These are phyloP conservation scores for Bimuria novae-zelandiae DNA, from an alignment of 2,329 filamentous ascomycete genomes.

Conservation along the genomic window DNA sequence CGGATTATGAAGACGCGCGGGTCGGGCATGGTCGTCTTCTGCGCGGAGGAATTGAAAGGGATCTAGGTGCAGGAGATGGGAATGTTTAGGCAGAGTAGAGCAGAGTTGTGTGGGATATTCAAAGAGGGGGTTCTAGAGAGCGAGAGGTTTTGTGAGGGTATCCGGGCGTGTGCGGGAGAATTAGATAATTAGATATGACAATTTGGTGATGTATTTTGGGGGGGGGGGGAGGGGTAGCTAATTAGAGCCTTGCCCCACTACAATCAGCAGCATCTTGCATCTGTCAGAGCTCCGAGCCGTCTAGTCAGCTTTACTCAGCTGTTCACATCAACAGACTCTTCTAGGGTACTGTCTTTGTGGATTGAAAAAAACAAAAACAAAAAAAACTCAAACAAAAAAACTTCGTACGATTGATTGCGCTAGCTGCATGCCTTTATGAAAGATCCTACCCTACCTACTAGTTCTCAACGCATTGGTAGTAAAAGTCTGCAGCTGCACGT, in stretches of 20 bases:
- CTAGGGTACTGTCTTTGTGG: no score
- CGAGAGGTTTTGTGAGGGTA: no score
- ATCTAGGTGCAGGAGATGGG: background rate
- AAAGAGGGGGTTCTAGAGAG: no score
- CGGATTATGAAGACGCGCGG: constrained; percentile 63
- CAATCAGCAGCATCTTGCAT: background rate
- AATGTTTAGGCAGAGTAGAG: no score
- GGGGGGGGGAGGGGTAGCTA: constrained; percentile 31
- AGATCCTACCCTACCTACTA: constrained; percentile 6
- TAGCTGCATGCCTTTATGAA: no score
- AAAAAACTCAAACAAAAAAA: background rate
- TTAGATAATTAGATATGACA: no score
- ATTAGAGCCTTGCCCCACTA: constrained; percentile 16
- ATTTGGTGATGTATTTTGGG: background rate
- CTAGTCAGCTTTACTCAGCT: constrained; percentile 31
- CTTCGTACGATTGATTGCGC: background rate
- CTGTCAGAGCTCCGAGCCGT: constrained; percentile 11
- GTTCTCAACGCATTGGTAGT: constrained; percentile 34
- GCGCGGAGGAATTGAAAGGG: background rate
- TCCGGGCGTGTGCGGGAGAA: no score
- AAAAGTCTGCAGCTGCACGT: constrained; percentile 25
- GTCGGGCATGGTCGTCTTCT: constrained; percentile 42
- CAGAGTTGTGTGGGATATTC: no score
- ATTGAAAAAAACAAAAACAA: background rate
- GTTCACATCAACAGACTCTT: background rate